Base-by-base conservation (phyloP, 352 stramenopile genomes). In the Phytophthora vignae region DNA sequence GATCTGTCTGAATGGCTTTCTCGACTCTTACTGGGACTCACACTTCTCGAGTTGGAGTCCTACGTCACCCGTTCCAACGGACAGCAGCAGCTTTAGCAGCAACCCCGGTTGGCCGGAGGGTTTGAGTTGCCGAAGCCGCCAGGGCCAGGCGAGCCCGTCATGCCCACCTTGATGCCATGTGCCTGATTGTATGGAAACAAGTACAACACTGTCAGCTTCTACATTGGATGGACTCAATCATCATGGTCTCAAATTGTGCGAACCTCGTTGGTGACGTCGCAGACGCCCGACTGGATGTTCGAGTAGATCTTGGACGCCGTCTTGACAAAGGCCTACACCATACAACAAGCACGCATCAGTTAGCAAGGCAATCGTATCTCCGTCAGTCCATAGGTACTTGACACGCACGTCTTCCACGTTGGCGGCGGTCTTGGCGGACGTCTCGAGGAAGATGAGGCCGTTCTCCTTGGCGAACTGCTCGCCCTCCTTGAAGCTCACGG, bases 401-500 rank as follows among this genome's bases (percentile, higher is more conserved):
- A 0, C n/a, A 85, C 96, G 88, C 73, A 98, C 96, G 66, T 98
- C 89, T 85, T 99, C 98, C 6, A 99, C 98, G 78, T 99, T 99
- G 52, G 95, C 95, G 4, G 97, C 96, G 4, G 98, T 99, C 87
- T 99, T 99, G 15, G 98, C 98, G 55, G 93, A 99, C 4, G 98
- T 99, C 83, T 99, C 98, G 55, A 99, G 84, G 86, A 99, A 99
- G 64, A 99, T 98, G n/a, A 99, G 85, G 1, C 98, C 98, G 81
- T 99, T 98, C 71, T 99, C 96, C 76, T 99, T 97, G 11, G 98
- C 98, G 87, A 99, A 99, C 71, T 97, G 85, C 76, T 98, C 94
- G 52, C 98, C 98, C 80, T 99, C 98, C 78, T 99, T 98, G 55
- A 94, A 98, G 54, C 86, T 97, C 27, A 99, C 98, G 14, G 96